These are phyloP conservation scores for Drechslerella dactyloides DNA, from an alignment of 2,329 filamentous ascomycete species.

Conservation along the genomic window DNA sequence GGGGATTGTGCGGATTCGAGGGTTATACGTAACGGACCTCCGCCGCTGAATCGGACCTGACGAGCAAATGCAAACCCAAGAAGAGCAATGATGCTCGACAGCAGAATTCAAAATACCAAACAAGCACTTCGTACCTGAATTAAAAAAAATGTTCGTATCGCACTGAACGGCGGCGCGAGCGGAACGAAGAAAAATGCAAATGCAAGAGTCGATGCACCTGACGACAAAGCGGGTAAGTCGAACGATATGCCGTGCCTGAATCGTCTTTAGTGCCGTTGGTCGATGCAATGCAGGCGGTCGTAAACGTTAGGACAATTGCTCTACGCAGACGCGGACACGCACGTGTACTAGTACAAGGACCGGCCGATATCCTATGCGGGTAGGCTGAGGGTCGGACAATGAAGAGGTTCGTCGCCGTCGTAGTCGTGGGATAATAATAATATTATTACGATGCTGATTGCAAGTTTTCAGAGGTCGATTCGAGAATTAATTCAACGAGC, in stretches of 20 bases:
- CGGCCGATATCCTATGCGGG: too few species aligned
- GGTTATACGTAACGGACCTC: too few species aligned
- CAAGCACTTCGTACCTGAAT: neutral
- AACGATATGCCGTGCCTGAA: constrained; percentile 12
- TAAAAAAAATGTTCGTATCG: neutral
- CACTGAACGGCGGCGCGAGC: neutral
- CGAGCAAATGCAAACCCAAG: neutral
- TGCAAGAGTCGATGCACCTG: neutral
- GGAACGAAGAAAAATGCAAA: neutral
- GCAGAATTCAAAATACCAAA: too few species aligned
- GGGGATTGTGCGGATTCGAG: neutral
- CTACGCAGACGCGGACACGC: neutral
- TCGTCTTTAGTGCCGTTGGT: neutral
- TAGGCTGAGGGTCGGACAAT: too few species aligned
- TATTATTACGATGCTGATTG: too few species aligned
- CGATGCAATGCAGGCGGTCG: constrained; percentile 27
- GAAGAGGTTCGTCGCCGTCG: too few species aligned
- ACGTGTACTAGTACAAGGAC: too few species aligned
- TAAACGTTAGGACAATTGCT: neutral
- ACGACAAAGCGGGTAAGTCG: too few species aligned
- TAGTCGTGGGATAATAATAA: too few species aligned
- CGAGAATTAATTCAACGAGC: too few species aligned
- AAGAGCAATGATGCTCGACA: constrained; percentile 3
- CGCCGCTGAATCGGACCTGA: neutral
- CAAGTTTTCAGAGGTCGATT: too few species aligned